Percentiles rank a stretch among this genome's conserved stretches.
Conservation (phyloP, 2,329 filamentous ascomycete genomes). For the Botrytis sinoallii region DNA sequence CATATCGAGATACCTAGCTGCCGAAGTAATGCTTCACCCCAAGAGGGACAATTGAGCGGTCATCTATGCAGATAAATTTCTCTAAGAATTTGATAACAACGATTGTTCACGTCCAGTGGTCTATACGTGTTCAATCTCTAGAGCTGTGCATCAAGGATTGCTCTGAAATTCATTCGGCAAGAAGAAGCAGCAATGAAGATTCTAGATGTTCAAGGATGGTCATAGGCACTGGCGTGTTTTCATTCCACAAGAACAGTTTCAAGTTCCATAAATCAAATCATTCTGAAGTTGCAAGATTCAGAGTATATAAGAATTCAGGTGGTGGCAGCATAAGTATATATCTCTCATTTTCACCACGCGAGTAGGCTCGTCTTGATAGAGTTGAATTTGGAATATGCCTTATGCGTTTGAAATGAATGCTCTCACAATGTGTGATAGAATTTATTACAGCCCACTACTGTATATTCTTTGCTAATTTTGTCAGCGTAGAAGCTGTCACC, state of each 20-base stretch:
- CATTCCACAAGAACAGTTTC: background rate
- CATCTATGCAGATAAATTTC: background rate
- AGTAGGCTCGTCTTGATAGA: background rate
- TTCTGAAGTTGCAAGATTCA: background rate
- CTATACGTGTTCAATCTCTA: background rate
- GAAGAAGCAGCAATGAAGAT: background rate
- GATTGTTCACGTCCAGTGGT: too few species aligned
- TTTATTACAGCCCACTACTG: background rate
- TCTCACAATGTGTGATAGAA: background rate
- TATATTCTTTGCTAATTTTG: background rate
- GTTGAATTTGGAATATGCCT: background rate
- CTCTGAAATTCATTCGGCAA: background rate
- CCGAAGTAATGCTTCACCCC: background rate
- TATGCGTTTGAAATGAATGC: background rate
- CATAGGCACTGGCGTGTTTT: background rate
- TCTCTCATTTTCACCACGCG: too few species aligned
- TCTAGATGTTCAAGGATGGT: background rate
- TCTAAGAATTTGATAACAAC: background rate
- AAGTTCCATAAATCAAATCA: background rate
- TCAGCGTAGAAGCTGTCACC: background rate
- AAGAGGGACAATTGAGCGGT: background rate
- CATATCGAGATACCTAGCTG: background rate
- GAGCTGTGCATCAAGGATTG: background rate
- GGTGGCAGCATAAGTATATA: too few species aligned
- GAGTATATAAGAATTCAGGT: background rate